phyloP scores from a whole-genome alignment of 768 basidiomycete genomes.

The Auricularia auricula-judae region DNA sequence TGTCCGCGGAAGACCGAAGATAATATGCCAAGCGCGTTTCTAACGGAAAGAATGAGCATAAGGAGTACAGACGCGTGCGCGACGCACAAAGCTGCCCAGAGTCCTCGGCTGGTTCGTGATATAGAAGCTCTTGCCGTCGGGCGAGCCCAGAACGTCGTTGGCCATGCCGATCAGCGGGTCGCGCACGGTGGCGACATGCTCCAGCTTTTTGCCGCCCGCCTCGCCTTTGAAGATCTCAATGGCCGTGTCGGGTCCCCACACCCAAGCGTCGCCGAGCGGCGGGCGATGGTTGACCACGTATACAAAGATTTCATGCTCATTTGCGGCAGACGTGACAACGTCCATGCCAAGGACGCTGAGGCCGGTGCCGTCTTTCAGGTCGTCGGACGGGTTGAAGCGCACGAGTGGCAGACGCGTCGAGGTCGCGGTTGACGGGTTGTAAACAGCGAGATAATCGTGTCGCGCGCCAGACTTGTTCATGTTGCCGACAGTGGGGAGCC shows the following conservation, averaged over 20 bases:
- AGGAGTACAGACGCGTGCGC: not conserved
- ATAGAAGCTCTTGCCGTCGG: conserved; percentile 53
- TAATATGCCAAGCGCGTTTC: conserved; percentile 14
- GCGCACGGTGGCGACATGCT: conserved; percentile 46
- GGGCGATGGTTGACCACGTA: conserved; percentile 65
- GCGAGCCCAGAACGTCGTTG: conserved; percentile 58
- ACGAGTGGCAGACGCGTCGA: conserved; percentile 35
- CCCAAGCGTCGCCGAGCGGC: conserved; percentile 27
- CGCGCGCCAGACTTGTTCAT: conserved; percentile 26
- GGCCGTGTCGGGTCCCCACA: conserved; percentile 57
- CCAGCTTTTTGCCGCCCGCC: conserved; percentile 31
- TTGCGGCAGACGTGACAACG: conserved; percentile 39
- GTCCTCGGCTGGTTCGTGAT: conserved; percentile 57
- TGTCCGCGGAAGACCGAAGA: conserved; percentile 25
- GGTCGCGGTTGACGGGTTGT: conserved; percentile 35
- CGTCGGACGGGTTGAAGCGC: conserved; percentile 21
- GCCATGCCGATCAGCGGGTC: conserved; percentile 49
- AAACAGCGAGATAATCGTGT: conserved; percentile 49
- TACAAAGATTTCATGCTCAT: conserved; percentile 36
- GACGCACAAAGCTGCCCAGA: conserved; percentile 44
- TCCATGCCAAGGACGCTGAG: conserved; percentile 60
- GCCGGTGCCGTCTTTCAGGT: conserved; percentile 17
- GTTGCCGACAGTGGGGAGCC: conserved; percentile 36
- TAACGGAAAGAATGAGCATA: not conserved
- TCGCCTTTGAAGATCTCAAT: conserved; percentile 58